Evolutionary conservation across 2,329 filamentous ascomycete genomes (phyloP).

Genomic region (Sphaerostilbella broomeana): DNA sequence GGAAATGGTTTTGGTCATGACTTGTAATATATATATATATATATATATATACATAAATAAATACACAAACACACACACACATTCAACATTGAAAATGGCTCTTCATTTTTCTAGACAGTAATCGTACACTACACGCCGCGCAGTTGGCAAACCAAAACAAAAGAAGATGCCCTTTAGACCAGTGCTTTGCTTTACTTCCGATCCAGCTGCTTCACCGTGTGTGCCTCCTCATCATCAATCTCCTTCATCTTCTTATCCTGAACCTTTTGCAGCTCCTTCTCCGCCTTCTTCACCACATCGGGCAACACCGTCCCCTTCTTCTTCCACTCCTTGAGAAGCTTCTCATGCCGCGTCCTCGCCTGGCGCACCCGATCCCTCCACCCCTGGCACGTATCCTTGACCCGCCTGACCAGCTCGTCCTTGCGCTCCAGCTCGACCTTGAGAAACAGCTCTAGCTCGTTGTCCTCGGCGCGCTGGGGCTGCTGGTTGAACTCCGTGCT

Average conservation of each 20-base stretch:
- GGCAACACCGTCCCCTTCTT: slow-evolving; percentile 37
- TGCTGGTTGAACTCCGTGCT: slow-evolving; percentile 54
- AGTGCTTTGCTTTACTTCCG: slow-evolving; percentile 18
- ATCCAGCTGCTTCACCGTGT: slow-evolving; percentile 36
- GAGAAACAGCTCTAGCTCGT: slow-evolving; percentile 52
- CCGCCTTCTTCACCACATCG: slow-evolving; percentile 44
- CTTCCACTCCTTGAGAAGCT: slow-evolving; percentile 43
- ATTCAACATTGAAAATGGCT: no score
- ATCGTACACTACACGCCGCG: no score
- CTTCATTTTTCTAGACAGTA: no score
- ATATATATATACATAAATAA: neutral
- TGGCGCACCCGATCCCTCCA: slow-evolving; percentile 46
- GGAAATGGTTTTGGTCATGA: no score
- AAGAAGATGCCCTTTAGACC: no score
- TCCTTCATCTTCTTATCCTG: slow-evolving; percentile 48
- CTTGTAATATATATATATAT: slow-evolving; percentile 22
- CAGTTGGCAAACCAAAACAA: no score
- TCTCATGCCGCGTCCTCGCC: slow-evolving; percentile 42
- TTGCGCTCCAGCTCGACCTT: slow-evolving; percentile 46
- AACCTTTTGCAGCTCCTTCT: slow-evolving; percentile 41
- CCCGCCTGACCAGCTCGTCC: slow-evolving; percentile 39
- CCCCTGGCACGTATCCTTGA: slow-evolving; percentile 40
- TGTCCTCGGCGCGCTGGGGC: slow-evolving; percentile 51
- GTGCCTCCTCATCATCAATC: slow-evolving; percentile 45
- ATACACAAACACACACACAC: neutral